Percentiles rank a stretch among this genome's conserved stretches.
Conservation (phyloP, 192 early-diverging fungal genomes). For the Podila epicladia region DNA sequence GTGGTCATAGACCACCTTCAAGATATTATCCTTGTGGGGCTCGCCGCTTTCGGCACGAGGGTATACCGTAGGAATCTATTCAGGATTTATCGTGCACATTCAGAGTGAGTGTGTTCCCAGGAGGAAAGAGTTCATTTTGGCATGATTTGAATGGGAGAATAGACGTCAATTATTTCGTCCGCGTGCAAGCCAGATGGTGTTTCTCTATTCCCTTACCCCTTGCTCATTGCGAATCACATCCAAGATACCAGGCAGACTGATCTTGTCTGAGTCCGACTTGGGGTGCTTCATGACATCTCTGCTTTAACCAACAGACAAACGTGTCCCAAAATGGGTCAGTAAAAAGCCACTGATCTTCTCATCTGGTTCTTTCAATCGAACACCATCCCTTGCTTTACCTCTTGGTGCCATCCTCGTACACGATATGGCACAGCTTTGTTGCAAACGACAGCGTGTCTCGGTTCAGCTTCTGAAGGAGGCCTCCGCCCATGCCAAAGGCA, state of each 20-base stretch:
- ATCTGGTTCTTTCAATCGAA: not conserved
- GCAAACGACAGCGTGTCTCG: constrained; percentile 89
- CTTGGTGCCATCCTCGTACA: constrained; percentile 68
- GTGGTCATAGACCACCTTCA: constrained; percentile 73
- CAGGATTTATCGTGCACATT: too few relatives aligned
- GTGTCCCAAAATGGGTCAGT: not conserved
- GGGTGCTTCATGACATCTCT: constrained; percentile 92
- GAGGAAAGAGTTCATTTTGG: not conserved
- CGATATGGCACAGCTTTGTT: constrained; percentile 80
- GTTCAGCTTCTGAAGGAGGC: constrained; percentile 86
- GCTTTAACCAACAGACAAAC: not conserved
- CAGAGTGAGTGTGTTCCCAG: not conserved
- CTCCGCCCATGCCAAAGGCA: constrained; percentile 90
- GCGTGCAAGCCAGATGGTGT: not conserved
- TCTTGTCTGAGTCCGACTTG: constrained; percentile 74
- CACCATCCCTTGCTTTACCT: constrained; percentile 26
- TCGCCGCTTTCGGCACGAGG: constrained; percentile 36
- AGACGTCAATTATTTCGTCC: not conserved
- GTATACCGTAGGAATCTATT: constrained; percentile 56
- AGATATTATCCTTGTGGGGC: constrained; percentile 52
- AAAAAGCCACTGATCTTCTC: too few relatives aligned
- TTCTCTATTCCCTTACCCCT: constrained; percentile 23
- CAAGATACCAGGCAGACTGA: constrained; percentile 79
- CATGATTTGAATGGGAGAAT: too few relatives aligned
- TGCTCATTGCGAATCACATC: constrained; percentile 55